A percentile compares a stretch with the other conserved stretches of the same genome.
These are phyloP conservation scores for Lactarius hatsudake DNA, from an alignment of 768 basidiomycete species.

Conservation along the genomic window DNA sequence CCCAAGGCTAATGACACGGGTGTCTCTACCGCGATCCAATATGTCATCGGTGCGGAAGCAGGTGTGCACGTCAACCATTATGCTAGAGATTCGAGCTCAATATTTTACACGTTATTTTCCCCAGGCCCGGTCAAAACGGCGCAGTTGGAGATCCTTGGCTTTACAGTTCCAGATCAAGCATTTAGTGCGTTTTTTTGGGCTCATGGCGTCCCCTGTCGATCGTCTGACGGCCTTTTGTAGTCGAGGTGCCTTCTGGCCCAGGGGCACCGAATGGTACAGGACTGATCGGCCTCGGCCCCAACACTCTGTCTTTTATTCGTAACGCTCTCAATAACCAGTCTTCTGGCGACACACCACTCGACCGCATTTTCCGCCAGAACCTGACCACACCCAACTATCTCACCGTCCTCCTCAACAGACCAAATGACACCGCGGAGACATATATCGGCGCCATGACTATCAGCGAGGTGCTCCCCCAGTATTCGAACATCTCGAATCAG, in stretches of 20 bases:
- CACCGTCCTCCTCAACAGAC: slow-evolving; percentile 60
- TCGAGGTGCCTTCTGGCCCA: slow-evolving; percentile 41
- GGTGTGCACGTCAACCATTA: slow-evolving; percentile 16
- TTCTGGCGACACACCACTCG: slow-evolving; percentile 52
- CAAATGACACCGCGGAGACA: slow-evolving; percentile 47
- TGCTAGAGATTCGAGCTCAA: background rate
- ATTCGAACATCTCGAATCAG: slow-evolving; percentile 47
- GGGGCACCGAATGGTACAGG: slow-evolving; percentile 38
- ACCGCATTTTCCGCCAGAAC: slow-evolving; percentile 62
- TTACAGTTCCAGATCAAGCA: slow-evolving; percentile 44
- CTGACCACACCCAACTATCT: slow-evolving; percentile 55
- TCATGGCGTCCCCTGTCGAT: background rate
- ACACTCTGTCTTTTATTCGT: slow-evolving; percentile 47
- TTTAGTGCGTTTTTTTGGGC: slow-evolving; percentile 39
- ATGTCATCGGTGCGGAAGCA: slow-evolving; percentile 49
- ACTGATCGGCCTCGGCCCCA: slow-evolving; percentile 59
- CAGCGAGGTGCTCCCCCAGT: slow-evolving; percentile 52
- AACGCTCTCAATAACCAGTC: slow-evolving; percentile 33
- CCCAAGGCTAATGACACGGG: slow-evolving; percentile 40
- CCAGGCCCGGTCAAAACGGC: slow-evolving; percentile 46
- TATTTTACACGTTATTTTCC: background rate
- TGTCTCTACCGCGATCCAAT: slow-evolving; percentile 41
- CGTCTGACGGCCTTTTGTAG: slow-evolving; percentile 33
- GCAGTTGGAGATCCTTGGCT: slow-evolving; percentile 44
- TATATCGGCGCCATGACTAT: slow-evolving; percentile 62